Base-by-base conservation (phyloP, 768 basidiomycete species). In the Panaeolus cyanescens region DNA sequence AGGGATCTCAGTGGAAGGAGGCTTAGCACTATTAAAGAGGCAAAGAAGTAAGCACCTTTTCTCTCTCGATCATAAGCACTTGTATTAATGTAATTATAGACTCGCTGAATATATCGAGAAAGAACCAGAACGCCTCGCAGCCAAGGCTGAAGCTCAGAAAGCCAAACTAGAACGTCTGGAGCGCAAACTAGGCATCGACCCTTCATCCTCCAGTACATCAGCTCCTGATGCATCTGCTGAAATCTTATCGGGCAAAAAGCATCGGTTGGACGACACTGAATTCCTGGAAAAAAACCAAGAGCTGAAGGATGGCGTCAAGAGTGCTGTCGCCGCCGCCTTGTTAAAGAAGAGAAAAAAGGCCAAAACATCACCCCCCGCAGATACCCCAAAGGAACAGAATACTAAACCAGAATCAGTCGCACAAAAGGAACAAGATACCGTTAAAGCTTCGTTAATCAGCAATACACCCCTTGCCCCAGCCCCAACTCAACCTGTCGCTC, bases 1-100 rank as follows among this genome's bases (percentile, higher is more conserved):
- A 79, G 97, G 54, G 97, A 99, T 71, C 81, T 99, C 34, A 95
- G 84, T 61, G 96, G 96, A 1, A 79, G 96, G 55, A 80, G 95
- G 63, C 79, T 99, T 28, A 93, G 92, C 68, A 97, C 96, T 0
- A 87, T 99, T 70, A 97, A 98, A 75, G 95, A 98, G 68, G 97
- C 96, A 0, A 93, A 97, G 74, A 91, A 89, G 95, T 95, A 66
- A 54, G 86, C 77, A 20, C 2, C n/a, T 5, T 13, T 55, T 54
- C 7, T 39, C 15, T 54, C 17, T 12, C 30, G 8, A 25, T 32
- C 30, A 6, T n/a, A 25, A 5, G 50, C 37, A 2, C 32, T 33
- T 32, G 5, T 15, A 37, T 62, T 59, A 39, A 5, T 54, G 28
- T 40, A 53, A 55, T 54, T 58, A 15, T 65, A 96, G 93, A 66